phyloP scores from a whole-genome alignment of 2,329 filamentous ascomycete species.

The Fusarium citri region DNA sequence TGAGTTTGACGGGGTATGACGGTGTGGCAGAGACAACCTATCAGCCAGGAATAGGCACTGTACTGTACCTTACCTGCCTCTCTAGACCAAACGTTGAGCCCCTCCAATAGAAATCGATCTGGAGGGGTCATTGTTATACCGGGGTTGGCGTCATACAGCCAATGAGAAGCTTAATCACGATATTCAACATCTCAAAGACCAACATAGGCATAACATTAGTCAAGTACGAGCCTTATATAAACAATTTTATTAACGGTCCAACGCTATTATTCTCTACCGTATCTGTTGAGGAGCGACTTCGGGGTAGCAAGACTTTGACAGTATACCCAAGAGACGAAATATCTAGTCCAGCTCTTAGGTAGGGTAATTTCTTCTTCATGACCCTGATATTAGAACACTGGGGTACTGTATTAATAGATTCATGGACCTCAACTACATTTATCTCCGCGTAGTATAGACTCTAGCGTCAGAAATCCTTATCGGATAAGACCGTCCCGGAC shows the following conservation, averaged over 20 bases:
- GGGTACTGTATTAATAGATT: not conserved
- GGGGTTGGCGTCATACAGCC: slow-evolving; percentile 42
- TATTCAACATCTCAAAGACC: not conserved
- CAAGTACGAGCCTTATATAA: not conserved
- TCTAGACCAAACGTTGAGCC: slow-evolving; percentile 24
- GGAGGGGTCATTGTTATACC: slow-evolving; percentile 47
- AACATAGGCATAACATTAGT: not conserved
- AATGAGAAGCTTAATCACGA: slow-evolving; percentile 22
- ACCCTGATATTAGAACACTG: not conserved
- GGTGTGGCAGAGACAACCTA: slow-evolving; percentile 40
- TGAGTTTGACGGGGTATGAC: slow-evolving; percentile 36
- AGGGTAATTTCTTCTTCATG: not conserved
- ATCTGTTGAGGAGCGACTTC: too few species aligned
- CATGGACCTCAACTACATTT: not conserved
- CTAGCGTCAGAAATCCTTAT: not conserved
- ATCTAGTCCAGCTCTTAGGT: not conserved
- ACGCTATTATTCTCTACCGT: not conserved
- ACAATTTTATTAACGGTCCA: not conserved
- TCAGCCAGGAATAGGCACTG: slow-evolving; percentile 22
- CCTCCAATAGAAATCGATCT: slow-evolving; percentile 40
- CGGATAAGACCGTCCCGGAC: slow-evolving; percentile 1
- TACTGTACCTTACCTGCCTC: not conserved
- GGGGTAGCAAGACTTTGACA: not conserved
- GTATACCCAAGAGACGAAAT: not conserved
- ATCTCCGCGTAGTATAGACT: not conserved